phyloP scores from a whole-genome alignment of 768 basidiomycete genomes.

The Mycena albidolilacea region DNA sequence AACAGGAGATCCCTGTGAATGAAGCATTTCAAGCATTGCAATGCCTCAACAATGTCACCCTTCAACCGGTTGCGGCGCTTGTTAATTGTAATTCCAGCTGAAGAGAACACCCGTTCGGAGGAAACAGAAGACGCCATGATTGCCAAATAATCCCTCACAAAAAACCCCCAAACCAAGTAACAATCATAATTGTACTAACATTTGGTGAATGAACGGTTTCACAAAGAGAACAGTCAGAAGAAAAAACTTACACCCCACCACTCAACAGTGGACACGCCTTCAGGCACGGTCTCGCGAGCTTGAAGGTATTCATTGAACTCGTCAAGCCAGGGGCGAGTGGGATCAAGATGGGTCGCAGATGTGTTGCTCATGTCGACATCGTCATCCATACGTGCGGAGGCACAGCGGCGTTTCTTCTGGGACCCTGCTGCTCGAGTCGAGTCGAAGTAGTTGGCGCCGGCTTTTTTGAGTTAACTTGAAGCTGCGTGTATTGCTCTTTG shows the following conservation, averaged over 20 bases:
- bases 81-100: neutral
- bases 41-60: slow-evolving; percentile 38
- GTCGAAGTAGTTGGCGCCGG: slow-evolving; percentile 3
- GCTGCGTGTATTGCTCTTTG: slow-evolving; percentile 5
- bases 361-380: neutral
- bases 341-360: slow-evolving; percentile 2
- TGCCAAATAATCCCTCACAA: neutral
- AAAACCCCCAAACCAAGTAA: neutral
- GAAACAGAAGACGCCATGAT: neutral
- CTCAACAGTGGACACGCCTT: slow-evolving; percentile 1
- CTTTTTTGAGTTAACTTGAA: slow-evolving; percentile 1
- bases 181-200: neutral
- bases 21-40: slow-evolving; percentile 41
- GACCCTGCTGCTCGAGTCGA: neutral
- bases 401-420: neutral
- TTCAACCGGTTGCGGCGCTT: slow-evolving; percentile 52
- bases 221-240: neutral
- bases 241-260: slow-evolving; percentile 19
- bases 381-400: neutral
- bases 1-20: slow-evolving; percentile 46
- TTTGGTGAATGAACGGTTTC: neutral
- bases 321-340: neutral
- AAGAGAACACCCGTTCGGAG: neutral
- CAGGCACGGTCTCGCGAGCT: neutral
- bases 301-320: neutral